These are phyloP conservation scores for Pichia paraexigua DNA, from an alignment of 805 yeast genomes.

Conservation along the genomic window DNA sequence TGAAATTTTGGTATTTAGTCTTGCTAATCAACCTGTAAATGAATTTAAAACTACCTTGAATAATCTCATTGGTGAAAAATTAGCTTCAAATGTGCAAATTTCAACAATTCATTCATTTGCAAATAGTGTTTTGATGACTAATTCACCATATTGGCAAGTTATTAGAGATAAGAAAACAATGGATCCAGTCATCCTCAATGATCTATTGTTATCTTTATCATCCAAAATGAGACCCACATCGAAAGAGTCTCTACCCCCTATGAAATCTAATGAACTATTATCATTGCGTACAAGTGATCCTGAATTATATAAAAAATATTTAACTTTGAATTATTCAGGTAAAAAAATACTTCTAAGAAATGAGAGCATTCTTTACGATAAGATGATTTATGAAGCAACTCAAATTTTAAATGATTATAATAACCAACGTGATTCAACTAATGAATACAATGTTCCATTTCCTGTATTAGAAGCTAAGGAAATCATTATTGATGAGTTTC, in stretches of 20 bases:
- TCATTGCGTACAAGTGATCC: background rate
- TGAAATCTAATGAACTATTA: background rate
- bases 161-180: constrained; percentile 38
- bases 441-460: background rate
- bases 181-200: constrained; percentile 4
- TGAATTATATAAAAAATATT: background rate
- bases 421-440: background rate
- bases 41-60: constrained; percentile 30
- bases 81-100: constrained; percentile 32
- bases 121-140: constrained; percentile 37
- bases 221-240: background rate
- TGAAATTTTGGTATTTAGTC: constrained; percentile 52
- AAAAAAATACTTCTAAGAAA: background rate
- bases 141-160: constrained; percentile 29
- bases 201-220: background rate
- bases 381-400: constrained; percentile 11
- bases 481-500: constrained; percentile 61
- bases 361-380: constrained; percentile 7
- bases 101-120: constrained; percentile 63
- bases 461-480: constrained; percentile 2
- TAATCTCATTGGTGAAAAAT: constrained; percentile 27
- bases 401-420: background rate
- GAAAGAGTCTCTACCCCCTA: background rate
- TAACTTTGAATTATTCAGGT: background rate
- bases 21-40: constrained; percentile 64